Percentiles rank a stretch among this genome's conserved stretches.
These are phyloP conservation scores for Aspergillus puulaauensis DNA, from an alignment of 2,329 filamentous ascomycete species.

Conservation along the genomic window DNA sequence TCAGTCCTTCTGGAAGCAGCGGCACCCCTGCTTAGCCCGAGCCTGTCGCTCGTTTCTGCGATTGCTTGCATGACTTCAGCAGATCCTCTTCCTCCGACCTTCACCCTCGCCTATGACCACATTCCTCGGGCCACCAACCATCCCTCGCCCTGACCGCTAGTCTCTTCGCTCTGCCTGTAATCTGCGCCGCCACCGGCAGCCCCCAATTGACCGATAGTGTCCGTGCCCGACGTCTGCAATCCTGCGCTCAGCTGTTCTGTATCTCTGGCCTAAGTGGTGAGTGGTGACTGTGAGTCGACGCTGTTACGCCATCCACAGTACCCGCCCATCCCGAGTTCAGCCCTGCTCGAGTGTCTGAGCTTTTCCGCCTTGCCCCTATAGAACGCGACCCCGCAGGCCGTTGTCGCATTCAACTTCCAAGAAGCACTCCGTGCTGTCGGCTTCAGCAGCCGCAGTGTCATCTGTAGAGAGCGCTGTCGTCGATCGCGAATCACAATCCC, in stretches of 20 bases:
- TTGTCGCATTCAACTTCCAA: neutral
- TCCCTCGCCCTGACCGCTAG: slow-evolving; percentile 18
- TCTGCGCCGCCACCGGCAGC: slow-evolving; percentile 7
- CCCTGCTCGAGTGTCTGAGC: neutral
- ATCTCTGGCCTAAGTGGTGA: neutral
- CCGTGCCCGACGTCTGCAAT: slow-evolving; percentile 25
- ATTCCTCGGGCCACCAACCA: slow-evolving; percentile 8
- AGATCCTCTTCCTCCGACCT: slow-evolving; percentile 11
- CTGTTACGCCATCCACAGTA: neutral
- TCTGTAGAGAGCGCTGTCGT: neutral
- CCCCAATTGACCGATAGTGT: slow-evolving; percentile 12
- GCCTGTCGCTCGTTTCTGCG: neutral
- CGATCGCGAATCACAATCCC: slow-evolving; percentile 9
- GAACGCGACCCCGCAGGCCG: neutral
- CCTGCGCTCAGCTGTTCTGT: slow-evolving; percentile 9
- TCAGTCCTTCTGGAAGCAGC: slow-evolving; percentile 10
- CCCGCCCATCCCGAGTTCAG: neutral
- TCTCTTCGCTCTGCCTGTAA: neutral
- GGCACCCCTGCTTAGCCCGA: slow-evolving; percentile 8
- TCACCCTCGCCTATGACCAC: slow-evolving; percentile 2
- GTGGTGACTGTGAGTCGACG: neutral
- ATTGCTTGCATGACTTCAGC: slow-evolving; percentile 18
- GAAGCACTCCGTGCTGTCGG: neutral
- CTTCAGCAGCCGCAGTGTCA: neutral
- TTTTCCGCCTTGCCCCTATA: neutral